These are phyloP conservation scores for Ophiosphaerella korrae DNA, from an alignment of 2,329 filamentous ascomycete species.

Conservation along the genomic window DNA sequence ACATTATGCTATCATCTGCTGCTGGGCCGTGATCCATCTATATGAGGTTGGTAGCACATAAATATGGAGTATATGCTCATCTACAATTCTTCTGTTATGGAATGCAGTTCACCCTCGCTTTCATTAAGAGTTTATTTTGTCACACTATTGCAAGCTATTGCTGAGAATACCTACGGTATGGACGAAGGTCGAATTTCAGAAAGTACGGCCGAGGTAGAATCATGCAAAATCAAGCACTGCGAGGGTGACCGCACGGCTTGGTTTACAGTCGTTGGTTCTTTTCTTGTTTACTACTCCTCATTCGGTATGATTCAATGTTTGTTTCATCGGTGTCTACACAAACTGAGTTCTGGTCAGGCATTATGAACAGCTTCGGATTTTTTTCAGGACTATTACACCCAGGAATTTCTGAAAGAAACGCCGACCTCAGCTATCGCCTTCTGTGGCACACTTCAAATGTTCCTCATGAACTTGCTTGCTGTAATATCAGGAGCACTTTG, in stretches of 20 bases:
- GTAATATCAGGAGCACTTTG: conserved; percentile 66
- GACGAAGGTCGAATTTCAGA: conserved; percentile 13
- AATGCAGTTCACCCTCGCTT: conserved; percentile 4
- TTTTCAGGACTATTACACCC: conserved; percentile 53
- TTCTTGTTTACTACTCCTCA: conserved; percentile 46
- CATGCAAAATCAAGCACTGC: conserved; percentile 21
- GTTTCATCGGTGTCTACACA: no score
- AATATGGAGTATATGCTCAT: conserved; percentile 9
- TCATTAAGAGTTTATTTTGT: conserved; percentile 1
- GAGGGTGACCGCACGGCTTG: conserved; percentile 32
- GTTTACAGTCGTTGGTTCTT: conserved; percentile 45
- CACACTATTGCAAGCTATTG: conserved; percentile 7
- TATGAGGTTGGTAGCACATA: conserved; percentile 5
- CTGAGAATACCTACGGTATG: conserved; percentile 14
- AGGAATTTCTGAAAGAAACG: conserved; percentile 38
- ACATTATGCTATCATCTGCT: not conserved
- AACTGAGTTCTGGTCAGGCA: no score
- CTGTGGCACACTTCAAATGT: conserved; percentile 51
- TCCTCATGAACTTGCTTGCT: conserved; percentile 58
- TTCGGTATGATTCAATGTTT: conserved; percentile 37
- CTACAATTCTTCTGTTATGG: not conserved
- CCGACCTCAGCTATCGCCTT: conserved; percentile 48
- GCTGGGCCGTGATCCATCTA: not conserved
- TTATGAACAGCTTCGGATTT: conserved; percentile 50
- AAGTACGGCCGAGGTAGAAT: conserved; percentile 28